Conservation (phyloP, 2,329 filamentous ascomycete species). For the Colletotrichum horii region DNA sequence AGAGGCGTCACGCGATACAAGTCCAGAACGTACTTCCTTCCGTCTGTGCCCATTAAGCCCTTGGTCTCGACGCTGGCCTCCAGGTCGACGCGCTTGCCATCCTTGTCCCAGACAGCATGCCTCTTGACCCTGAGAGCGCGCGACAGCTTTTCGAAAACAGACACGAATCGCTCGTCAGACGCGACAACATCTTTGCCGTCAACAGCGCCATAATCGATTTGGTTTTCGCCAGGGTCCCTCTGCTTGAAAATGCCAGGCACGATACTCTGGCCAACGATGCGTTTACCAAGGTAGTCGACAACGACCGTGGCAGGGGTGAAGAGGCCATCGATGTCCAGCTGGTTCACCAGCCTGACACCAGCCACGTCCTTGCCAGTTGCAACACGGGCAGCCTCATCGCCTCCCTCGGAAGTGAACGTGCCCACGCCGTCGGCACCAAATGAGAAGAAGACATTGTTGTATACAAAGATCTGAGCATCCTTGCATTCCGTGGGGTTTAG, state of each 20-base stretch:
- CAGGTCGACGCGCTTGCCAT: conserved; percentile 85
- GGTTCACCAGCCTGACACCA: conserved; percentile 93
- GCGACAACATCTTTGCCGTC: conserved; percentile 97
- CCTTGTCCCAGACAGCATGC: conserved; percentile 98
- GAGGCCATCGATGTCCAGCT: conserved; percentile 91
- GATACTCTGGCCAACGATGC: conserved; percentile 96
- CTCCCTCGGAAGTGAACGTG: conserved; percentile 94
- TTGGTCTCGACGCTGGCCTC: conserved; percentile 98
- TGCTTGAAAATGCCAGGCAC: conserved; percentile 99
- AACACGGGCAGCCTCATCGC: conserved; percentile 93
- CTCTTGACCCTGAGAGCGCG: conserved; percentile 91
- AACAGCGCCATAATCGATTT: conserved; percentile 98
- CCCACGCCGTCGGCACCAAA: conserved; percentile 97
- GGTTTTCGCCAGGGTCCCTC: conserved; percentile 94
- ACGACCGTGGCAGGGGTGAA: conserved; percentile 97
- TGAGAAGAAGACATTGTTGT: conserved; percentile 99
- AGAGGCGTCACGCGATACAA: conserved; percentile 93
- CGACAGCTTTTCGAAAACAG: conserved; percentile 88
- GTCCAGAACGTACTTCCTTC: conserved; percentile 96
- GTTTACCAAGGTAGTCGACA: conserved; percentile 95
- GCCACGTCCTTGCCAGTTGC: conserved; percentile 96
- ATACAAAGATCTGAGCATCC: conserved; percentile 98
- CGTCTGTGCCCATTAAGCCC: conserved; percentile 94
- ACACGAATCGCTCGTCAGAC: conserved; percentile 83
- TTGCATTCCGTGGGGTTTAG: conserved; percentile 91